Evolutionary conservation across 1,284 basidiomycete genomes (phyloP).

Genomic region (Athelia sp.): DNA sequence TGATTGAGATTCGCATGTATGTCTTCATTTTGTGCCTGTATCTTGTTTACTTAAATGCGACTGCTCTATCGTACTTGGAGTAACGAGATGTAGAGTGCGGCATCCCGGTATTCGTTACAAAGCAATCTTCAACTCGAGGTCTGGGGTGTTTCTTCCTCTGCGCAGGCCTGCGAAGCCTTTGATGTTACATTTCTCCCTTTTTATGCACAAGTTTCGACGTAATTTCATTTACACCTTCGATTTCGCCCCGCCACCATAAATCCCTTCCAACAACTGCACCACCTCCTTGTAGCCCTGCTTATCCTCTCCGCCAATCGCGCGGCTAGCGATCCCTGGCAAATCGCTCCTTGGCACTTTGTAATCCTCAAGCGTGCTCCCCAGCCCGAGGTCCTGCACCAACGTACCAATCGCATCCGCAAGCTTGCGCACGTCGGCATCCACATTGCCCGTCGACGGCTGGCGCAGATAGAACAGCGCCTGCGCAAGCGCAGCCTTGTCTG

Average conservation of each 20-base stretch:
- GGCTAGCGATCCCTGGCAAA: conserved; percentile 44
- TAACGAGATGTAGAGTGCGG: too few species aligned
- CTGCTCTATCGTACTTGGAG: too few species aligned
- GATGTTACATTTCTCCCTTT: too few species aligned
- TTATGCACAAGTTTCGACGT: neutral
- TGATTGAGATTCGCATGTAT: too few species aligned
- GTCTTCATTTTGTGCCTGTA: too few species aligned
- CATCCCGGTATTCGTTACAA: too few species aligned
- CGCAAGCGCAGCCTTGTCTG: conserved; percentile 57
- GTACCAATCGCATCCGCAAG: conserved; percentile 49
- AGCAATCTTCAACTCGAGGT: too few species aligned
- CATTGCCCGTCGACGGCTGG: conserved; percentile 51
- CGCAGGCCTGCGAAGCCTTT: too few species aligned
- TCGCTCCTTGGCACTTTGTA: conserved; percentile 57
- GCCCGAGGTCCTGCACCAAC: conserved; percentile 55
- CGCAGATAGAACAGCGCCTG: conserved; percentile 50
- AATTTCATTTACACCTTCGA: neutral
- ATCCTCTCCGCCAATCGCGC: conserved; percentile 36
- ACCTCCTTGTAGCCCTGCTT: conserved; percentile 33
- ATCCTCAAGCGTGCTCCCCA: conserved; percentile 49
- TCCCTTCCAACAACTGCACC: conserved; percentile 39
- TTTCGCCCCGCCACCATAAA: conserved; percentile 32
- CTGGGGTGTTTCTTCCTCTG: too few species aligned
- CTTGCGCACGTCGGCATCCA: conserved; percentile 52
- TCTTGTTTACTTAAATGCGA: too few species aligned